A percentile compares a stretch with the other conserved stretches of the same genome.
phyloP scores from a whole-genome alignment of 1,284 basidiomycete genomes.

The Cryptococcus depauperatus region DNA sequence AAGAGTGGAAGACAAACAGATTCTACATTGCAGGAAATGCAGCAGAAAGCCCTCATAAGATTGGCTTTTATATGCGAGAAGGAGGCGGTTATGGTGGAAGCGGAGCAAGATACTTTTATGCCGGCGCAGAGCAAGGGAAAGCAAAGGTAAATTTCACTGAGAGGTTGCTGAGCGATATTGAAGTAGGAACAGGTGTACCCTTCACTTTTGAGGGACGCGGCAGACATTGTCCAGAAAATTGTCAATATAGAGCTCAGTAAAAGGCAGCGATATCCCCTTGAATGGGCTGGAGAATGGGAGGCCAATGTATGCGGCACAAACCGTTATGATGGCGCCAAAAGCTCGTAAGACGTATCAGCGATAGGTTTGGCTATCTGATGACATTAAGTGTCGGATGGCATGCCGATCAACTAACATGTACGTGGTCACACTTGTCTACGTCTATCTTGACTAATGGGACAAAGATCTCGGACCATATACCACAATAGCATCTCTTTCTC shows the following conservation, averaged over 20 bases:
- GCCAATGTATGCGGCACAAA: slow-evolving; percentile 89
- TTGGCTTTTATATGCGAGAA: slow-evolving; percentile 6
- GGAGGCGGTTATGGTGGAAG: slow-evolving; percentile 14
- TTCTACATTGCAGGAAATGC: slow-evolving; percentile 39
- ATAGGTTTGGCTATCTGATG: neutral
- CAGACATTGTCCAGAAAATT: slow-evolving; percentile 61
- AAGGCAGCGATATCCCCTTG: slow-evolving; percentile 58
- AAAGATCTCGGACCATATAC: slow-evolving; percentile 76
- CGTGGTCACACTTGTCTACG: neutral
- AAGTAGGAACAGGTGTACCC: slow-evolving; percentile 51
- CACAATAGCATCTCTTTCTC: slow-evolving; percentile 83
- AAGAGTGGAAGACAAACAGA: slow-evolving; percentile 30
- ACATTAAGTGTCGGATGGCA: slow-evolving; percentile 66
- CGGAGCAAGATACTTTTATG: slow-evolving; percentile 24
- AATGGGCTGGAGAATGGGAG: slow-evolving; percentile 69
- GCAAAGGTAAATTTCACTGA: slow-evolving; percentile 10
- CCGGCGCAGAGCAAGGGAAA: slow-evolving; percentile 16
- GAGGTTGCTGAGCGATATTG: no score
- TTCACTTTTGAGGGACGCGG: slow-evolving; percentile 67
- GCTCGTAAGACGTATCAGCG: slow-evolving; percentile 40
- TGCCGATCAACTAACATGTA: slow-evolving; percentile 54
- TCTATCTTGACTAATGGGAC: slow-evolving; percentile 2
- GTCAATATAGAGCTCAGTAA: slow-evolving; percentile 67
- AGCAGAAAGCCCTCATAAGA: slow-evolving; percentile 59
- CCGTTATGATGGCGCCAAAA: slow-evolving; percentile 72